Percentiles rank a stretch among this genome's conserved stretches.
Evolutionary conservation across 78 protist genomes (phyloP).

Genomic region (Dictyostelium firmibasis): DNA sequence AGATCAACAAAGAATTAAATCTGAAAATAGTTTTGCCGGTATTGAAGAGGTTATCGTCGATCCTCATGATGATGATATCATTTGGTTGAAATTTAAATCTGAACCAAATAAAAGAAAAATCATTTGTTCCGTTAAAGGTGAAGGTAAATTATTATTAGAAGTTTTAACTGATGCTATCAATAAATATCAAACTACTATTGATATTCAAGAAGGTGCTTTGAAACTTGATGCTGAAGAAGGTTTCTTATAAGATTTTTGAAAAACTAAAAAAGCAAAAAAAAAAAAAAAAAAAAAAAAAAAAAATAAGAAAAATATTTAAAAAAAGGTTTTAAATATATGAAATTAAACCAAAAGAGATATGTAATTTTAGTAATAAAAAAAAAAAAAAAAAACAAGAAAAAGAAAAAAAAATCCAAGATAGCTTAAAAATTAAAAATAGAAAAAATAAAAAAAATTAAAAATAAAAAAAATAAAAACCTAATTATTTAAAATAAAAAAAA

Average conservation of each 20-base stretch:
- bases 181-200: constrained; percentile 65
- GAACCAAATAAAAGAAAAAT: constrained; percentile 57
- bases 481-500: too few species aligned
- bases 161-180: constrained; percentile 63
- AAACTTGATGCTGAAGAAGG: constrained; percentile 40
- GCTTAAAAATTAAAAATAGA: too few species aligned
- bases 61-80: constrained; percentile 7
- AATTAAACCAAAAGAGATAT: not conserved
- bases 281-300: too few species aligned
- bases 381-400: not conserved
- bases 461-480: too few species aligned
- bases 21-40: constrained; percentile 80
- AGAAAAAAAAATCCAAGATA: not conserved
- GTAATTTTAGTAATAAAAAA: not conserved
- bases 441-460: not conserved
- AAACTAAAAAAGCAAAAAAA: too few species aligned
- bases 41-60: constrained; percentile 76
- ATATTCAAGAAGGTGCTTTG: constrained; percentile 49
- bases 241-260: not conserved
- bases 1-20: constrained; percentile 66
- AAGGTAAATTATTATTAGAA: constrained; percentile 43
- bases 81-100: constrained; percentile 80
- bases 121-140: constrained; percentile 35
- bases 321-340: not conserved
- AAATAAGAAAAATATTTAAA: not conserved